These are phyloP conservation scores for Monosporascus sp. DNA, from an alignment of 2,329 filamentous ascomycete genomes.

Conservation along the genomic window DNA sequence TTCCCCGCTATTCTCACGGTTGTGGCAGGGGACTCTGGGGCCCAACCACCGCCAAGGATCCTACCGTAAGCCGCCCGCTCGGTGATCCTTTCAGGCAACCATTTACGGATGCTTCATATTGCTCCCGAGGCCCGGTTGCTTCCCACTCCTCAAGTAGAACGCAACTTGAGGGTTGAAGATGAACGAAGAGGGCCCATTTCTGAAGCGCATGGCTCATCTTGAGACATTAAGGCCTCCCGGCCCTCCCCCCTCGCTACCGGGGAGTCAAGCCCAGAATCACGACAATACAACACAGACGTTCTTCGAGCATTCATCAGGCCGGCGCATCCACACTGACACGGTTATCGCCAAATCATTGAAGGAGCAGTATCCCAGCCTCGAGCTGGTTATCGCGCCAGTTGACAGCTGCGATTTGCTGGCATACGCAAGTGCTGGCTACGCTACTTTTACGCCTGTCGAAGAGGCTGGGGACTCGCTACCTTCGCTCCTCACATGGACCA, in stretches of 20 bases:
- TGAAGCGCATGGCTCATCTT: background rate
- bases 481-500: slow-evolving; percentile 31
- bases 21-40: background rate
- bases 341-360: slow-evolving; percentile 36
- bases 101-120: background rate
- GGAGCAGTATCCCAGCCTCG: slow-evolving; percentile 37
- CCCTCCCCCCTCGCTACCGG: too few relatives aligned
- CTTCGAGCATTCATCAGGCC: slow-evolving; percentile 36
- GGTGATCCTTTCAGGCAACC: background rate
- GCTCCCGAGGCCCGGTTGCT: background rate
- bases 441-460: slow-evolving; percentile 25
- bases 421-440: slow-evolving; percentile 37
- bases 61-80: background rate
- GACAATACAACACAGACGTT: slow-evolving; percentile 22
- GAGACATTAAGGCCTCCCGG: background rate
- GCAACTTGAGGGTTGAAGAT: background rate
- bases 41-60: background rate
- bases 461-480: slow-evolving; percentile 24
- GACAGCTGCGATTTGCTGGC: slow-evolving; percentile 32
- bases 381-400: slow-evolving; percentile 33
- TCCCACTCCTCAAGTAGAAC: background rate
- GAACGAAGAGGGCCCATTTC: background rate
- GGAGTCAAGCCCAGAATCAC: background rate
- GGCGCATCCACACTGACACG: slow-evolving; percentile 37
- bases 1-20: background rate